Base-by-base conservation (phyloP, 2,329 filamentous ascomycete species). In the Fusarium xyrophilum region DNA sequence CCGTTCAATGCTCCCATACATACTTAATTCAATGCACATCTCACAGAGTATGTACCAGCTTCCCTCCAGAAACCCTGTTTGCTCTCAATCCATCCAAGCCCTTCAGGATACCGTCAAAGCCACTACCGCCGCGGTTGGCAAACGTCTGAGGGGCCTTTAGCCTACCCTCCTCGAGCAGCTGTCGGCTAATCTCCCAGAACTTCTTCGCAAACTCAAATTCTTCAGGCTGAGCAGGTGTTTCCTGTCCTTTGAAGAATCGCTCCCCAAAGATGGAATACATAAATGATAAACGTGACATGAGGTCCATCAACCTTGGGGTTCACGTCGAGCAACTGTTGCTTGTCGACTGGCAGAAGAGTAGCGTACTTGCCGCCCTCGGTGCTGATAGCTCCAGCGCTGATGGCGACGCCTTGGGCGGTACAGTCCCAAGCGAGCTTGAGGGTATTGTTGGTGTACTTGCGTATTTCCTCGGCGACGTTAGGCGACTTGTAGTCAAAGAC, bases 401-500 rank as follows among this genome's bases (percentile, higher is more conserved):
- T 40, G 15, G 43, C 51, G 17, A 46, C 61, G 8, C 36, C 59
- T 15, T 40, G 28, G 1, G 3, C 58, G 13, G 61, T 64, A 63
- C 66, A 53, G 67, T 77, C 75, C 71, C 74, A 74, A 7, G 70
- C 74, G 32, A 73, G 65, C 38, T 56, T 66, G 13, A 77, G 68
- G 12, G 39, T 53, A 52, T 74, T 64, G 23, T 57, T 51, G 3
- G 75, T 74, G 33, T 63, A 59, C 21, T 60, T 60, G 32, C 72
- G 72, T 40, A 77, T 76, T 30, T 74, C 72, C 14, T 67, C 68
- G 5, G 67, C 73, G 7, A 69, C 66, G 11, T 63, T 68, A 28
- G 69, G 56, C 7, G 72, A 64, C 21, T 73, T 75, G 73, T 86
- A 83, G 74, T 86, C 82, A 55, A 84, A 82, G 19, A 77, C 77